Base-by-base conservation (phyloP, 139 green algal species). In the Chlorella ohadii region DNA sequence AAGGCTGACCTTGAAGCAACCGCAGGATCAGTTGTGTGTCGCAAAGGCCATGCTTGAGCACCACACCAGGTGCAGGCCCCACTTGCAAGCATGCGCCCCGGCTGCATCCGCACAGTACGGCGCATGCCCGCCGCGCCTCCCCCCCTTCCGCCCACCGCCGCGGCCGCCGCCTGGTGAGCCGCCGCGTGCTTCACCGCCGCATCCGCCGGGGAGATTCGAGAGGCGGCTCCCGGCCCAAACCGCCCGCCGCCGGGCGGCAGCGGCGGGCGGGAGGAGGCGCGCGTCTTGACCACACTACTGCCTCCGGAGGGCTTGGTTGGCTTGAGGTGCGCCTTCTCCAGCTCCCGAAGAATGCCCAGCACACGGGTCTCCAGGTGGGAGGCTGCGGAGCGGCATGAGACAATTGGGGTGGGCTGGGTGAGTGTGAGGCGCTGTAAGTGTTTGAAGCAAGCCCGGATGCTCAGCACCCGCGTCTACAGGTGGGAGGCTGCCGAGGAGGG, bases 321-420 rank as follows among this genome's bases (percentile, higher is more conserved):
- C 31, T 80, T 80, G 31, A 68, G 67, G n/a, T 74, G 44, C 28
- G 81, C 44, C 68, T 88, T 88, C 47, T 88, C 76, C 87, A 97
- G 87, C 88, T 97, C 96, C 23, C 91, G 90, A 77, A 98, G 87
- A 57, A 98, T 91, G 25, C 88, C 91, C n/a, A 93, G 83, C 22
- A 89, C 94, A 0, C 96, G 90, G 1, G 94, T 97, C 87, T 98
- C 95, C 66, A 98, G 75, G 76, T 98, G 94, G 0, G 94, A 95
- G 25, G 87, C 93, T 96, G 89, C 70, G 44, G 9, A 9, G 44
- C 44, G n/a, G n/a, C n/a, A n/a, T n/a, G n/a, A n/a, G n/a, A n/a
- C n/a, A n/a, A n/a, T n/a, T n/a, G n/a, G n/a, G n/a, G n/a, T n/a
- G n/a, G n/a, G n/a, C n/a, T n/a, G n/a, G n/a, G n/a, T n/a, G n/a